These are phyloP conservation scores for Trametes coccinea DNA, from an alignment of 768 basidiomycete genomes.

Conservation along the genomic window DNA sequence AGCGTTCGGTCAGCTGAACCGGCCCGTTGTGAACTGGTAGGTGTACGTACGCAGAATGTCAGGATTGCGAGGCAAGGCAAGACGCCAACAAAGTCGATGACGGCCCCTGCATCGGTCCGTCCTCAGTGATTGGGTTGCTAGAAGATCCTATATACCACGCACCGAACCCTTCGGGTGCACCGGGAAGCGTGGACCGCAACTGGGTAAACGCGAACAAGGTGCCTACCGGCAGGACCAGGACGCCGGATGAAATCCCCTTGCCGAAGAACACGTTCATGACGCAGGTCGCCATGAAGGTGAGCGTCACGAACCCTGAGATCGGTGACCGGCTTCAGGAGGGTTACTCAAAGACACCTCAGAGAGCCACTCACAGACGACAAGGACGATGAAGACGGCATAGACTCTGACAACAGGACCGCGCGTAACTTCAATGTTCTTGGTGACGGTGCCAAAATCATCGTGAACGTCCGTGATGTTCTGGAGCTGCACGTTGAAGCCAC, in stretches of 20 bases:
- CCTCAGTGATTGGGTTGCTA: not conserved
- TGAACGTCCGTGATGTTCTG: slow-evolving; percentile 11
- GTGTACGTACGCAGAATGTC: slow-evolving; percentile 14
- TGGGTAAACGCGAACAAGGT: slow-evolving; percentile 33
- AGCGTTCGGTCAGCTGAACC: not conserved
- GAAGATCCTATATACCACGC: not conserved
- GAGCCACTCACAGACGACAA: slow-evolving; percentile 16
- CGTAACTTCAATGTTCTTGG: slow-evolving; percentile 21
- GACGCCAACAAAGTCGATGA: slow-evolving; percentile 20
- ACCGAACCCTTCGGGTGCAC: slow-evolving; percentile 31
- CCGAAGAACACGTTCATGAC: slow-evolving; percentile 24
- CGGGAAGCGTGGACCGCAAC: slow-evolving; percentile 28
- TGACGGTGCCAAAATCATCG: slow-evolving; percentile 12
- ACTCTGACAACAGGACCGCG: slow-evolving; percentile 17
- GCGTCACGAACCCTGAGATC: slow-evolving; percentile 15
- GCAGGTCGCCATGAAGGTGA: slow-evolving; percentile 20
- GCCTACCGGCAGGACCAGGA: slow-evolving; percentile 27
- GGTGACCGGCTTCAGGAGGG: not conserved
- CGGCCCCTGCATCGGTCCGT: slow-evolving; percentile 3
- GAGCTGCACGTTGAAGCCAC: slow-evolving; percentile 20
- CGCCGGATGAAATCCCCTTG: slow-evolving; percentile 22
- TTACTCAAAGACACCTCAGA: not conserved
- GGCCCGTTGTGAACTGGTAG: not conserved
- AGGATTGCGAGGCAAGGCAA: slow-evolving; percentile 21
- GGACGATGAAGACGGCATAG: slow-evolving; percentile 17